Conservation (phyloP, 2,329 filamentous ascomycete genomes). For the Aureobasidium subglaciale region DNA sequence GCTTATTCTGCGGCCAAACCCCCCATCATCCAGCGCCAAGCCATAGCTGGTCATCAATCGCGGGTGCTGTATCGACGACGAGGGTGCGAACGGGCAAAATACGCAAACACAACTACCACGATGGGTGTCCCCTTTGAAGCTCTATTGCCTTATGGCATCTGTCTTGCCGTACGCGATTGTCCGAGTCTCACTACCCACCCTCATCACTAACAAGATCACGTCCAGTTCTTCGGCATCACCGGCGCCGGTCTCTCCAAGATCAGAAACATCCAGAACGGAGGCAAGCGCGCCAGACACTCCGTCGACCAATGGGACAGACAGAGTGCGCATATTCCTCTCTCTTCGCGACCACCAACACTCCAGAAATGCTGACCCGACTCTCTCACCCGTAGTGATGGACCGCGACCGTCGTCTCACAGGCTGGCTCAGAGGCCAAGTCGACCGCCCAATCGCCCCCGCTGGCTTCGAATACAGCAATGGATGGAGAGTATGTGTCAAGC, state of each 20-base stretch:
- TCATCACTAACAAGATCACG: not conserved
- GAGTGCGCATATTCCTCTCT: conserved; percentile 25
- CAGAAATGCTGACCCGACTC: not conserved
- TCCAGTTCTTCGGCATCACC: conserved; percentile 54
- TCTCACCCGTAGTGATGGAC: conserved; percentile 56
- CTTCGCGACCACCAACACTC: not conserved
- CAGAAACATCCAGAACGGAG: conserved; percentile 55
- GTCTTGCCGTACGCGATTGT: conserved; percentile 47
- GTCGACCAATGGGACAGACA: conserved; percentile 60
- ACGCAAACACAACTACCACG: conserved; percentile 21
- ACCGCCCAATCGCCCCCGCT: conserved; percentile 49
- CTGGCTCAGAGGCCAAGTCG: conserved; percentile 53
- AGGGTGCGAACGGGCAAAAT: not conserved
- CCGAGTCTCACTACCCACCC: conserved; percentile 14
- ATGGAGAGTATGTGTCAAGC: conserved; percentile 52
- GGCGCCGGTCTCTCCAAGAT: conserved; percentile 52
- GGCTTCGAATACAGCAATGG: conserved; percentile 62
- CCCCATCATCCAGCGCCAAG: not conserved
- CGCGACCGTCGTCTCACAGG: conserved; percentile 58
- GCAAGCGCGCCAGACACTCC: conserved; percentile 54
- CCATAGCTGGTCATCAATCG: conserved; percentile 8
- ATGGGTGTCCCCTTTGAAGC: conserved; percentile 64
- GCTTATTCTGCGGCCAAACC: not conserved
- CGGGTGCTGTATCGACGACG: not conserved
- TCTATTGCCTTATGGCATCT: conserved; percentile 57